These are phyloP conservation scores for Pleurotus salmoneostramineus DNA, from an alignment of 768 basidiomycete genomes.

Conservation along the genomic window DNA sequence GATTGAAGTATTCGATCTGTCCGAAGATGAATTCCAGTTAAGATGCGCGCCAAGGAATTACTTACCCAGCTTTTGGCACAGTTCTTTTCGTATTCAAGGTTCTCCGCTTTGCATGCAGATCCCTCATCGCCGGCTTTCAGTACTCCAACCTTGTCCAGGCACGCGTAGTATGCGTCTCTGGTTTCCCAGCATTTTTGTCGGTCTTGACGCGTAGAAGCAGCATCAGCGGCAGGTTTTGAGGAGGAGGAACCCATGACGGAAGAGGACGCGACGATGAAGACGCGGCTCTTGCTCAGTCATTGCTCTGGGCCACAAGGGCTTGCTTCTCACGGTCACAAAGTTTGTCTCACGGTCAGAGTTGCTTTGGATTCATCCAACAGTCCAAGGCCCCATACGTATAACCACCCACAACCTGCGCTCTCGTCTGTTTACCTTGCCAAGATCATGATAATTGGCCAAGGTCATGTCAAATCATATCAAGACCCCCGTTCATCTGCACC, in stretches of 20 bases:
- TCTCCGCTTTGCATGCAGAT: constrained; percentile 53
- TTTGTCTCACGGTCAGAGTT: not conserved
- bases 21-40: not conserved
- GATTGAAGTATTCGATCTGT: constrained; percentile 95
- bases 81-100: constrained; percentile 56
- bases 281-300: not conserved
- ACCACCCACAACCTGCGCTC: not conserved
- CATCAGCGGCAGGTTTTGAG: not conserved
- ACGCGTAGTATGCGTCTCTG: constrained; percentile 81
- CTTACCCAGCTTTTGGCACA: constrained; percentile 92
- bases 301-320: not conserved
- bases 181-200: constrained; percentile 83
- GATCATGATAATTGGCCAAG: not conserved
- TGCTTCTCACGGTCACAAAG: not conserved
- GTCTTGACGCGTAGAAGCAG: constrained; percentile 40
- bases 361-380: not conserved
- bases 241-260: not conserved
- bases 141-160: constrained; percentile 68
- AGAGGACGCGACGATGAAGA: not conserved
- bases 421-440: not conserved
- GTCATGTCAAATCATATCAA: constrained; percentile 24
- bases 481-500: constrained; percentile 69
- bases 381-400: too few species aligned
- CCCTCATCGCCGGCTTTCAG: constrained; percentile 74
- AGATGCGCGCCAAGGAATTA: constrained; percentile 9